Evolutionary conservation across 2,329 filamentous ascomycete genomes (phyloP).

Genomic region (Botrytis cinerea): DNA sequence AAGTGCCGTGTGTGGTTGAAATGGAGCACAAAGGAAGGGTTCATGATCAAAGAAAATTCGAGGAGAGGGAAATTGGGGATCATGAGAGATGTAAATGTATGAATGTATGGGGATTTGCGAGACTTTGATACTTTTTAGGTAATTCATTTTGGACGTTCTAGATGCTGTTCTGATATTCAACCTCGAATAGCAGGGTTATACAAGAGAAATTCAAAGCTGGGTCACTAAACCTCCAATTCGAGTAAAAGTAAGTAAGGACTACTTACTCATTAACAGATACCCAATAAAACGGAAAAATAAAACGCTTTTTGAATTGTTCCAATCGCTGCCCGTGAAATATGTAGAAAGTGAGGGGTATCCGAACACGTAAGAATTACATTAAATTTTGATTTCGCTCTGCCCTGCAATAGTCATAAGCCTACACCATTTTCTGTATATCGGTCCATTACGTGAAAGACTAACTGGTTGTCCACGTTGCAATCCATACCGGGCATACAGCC

Average conservation of each 20-base stretch:
- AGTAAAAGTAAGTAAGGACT: not conserved
- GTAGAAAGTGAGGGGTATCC: conserved; percentile 12
- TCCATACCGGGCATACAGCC: conserved; percentile 45
- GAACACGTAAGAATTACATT: conserved; percentile 4
- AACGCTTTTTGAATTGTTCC: conserved; percentile 7
- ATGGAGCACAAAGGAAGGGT: not conserved
- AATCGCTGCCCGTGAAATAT: not conserved
- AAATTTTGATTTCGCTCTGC: conserved; percentile 2
- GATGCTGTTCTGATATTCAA: not conserved
- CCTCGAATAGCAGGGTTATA: not conserved
- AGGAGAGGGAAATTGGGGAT: not conserved
- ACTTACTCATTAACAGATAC: not conserved
- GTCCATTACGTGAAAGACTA: conserved; percentile 49
- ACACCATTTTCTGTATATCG: conserved; percentile 42
- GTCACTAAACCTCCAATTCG: conserved; percentile 3
- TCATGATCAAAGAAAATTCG: not conserved
- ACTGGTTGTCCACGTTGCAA: conserved; percentile 47
- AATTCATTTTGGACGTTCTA: not conserved
- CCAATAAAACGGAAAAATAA: not conserved
- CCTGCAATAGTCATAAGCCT: conserved; percentile 30
- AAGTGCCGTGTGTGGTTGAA: not conserved
- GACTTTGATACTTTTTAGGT: not conserved
- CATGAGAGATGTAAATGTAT: not conserved
- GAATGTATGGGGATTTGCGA: not conserved
- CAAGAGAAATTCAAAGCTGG: not conserved